phyloP scores from a whole-genome alignment of 1,284 basidiomycete species.

The Trichosporon faecale region DNA sequence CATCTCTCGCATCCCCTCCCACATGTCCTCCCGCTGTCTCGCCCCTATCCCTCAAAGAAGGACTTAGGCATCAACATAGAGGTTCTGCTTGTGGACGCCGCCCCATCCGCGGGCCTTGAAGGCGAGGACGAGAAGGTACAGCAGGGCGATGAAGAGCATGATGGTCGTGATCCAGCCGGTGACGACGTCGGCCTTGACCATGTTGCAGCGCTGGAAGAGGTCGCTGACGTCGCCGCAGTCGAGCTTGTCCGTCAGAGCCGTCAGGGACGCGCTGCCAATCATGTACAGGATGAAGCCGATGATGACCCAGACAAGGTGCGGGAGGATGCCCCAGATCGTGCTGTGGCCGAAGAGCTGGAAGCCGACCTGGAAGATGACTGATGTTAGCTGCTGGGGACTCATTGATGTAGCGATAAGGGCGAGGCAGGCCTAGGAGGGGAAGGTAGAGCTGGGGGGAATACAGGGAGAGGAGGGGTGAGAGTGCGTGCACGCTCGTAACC shows the following conservation, averaged over 20 bases:
- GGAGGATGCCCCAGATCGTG: constrained; percentile 49
- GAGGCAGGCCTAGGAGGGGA: too few relatives aligned
- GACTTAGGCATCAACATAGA: constrained; percentile 34
- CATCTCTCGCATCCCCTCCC: too few relatives aligned
- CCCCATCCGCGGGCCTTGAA: constrained; percentile 48
- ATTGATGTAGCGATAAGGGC: too few relatives aligned
- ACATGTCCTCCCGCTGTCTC: too few relatives aligned
- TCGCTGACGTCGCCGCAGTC: constrained; percentile 39
- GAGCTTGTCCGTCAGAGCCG: constrained; percentile 46
- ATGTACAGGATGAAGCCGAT: constrained; percentile 52
- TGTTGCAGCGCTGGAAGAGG: constrained; percentile 44
- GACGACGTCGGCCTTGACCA: constrained; percentile 49
- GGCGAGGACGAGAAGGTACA: constrained; percentile 41
- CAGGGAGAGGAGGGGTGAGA: too few relatives aligned
- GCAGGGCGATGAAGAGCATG: constrained; percentile 41
- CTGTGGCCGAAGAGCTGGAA: constrained; percentile 44
- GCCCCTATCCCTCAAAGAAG: too few relatives aligned
- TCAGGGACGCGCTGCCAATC: constrained; percentile 49
- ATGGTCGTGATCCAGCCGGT: constrained; percentile 52
- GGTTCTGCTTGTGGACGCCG: constrained; percentile 39
- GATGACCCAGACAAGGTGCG: constrained; percentile 45
- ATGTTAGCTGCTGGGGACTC: not conserved
- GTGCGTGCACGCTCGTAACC: too few relatives aligned
- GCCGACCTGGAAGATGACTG: constrained; percentile 49
- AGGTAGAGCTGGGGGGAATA: too few relatives aligned